Percentiles rank a stretch among this genome's conserved stretches.
These are phyloP conservation scores for Xylaria sp. DNA, from an alignment of 2,329 filamentous ascomycete species.

Conservation along the genomic window DNA sequence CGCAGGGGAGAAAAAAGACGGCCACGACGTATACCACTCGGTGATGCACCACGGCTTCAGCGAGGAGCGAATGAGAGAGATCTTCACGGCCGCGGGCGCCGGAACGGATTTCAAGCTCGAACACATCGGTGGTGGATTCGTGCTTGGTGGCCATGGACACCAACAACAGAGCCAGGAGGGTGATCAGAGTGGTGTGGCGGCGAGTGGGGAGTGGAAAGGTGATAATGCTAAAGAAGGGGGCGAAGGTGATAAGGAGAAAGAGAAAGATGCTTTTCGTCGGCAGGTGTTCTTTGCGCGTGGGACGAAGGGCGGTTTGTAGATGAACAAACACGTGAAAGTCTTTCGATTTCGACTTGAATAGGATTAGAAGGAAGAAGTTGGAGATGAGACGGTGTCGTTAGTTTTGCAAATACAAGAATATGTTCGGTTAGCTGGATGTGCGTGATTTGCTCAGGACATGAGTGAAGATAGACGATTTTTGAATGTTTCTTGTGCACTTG, in stretches of 20 bases:
- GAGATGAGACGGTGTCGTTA: neutral
- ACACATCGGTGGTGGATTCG: constrained; percentile 61
- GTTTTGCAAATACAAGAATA: too few species aligned
- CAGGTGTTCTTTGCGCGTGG: constrained; percentile 64
- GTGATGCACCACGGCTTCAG: constrained; percentile 76
- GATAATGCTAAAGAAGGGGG: neutral
- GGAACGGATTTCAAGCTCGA: constrained; percentile 67
- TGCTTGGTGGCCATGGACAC: constrained; percentile 16
- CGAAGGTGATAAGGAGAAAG: constrained; percentile 13
- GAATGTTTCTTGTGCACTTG: neutral
- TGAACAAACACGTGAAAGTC: neutral
- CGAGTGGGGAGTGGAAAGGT: constrained; percentile 4
- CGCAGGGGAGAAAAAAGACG: constrained; percentile 50
- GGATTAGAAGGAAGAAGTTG: neutral
- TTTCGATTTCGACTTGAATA: neutral
- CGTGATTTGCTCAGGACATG: too few species aligned
- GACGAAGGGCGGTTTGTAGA: constrained; percentile 27
- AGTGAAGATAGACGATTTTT: neutral
- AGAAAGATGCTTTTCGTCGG: constrained; percentile 53
- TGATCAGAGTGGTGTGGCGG: neutral
- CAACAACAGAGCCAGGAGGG: neutral
- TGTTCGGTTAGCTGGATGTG: too few species aligned
- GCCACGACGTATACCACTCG: constrained; percentile 54
- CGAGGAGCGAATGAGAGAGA: constrained; percentile 64
- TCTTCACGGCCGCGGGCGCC: constrained; percentile 73